Percentiles rank a stretch among this genome's conserved stretches.
These are phyloP conservation scores for Colletotrichum somersetense DNA, from an alignment of 2,329 filamentous ascomycete species.

Conservation along the genomic window DNA sequence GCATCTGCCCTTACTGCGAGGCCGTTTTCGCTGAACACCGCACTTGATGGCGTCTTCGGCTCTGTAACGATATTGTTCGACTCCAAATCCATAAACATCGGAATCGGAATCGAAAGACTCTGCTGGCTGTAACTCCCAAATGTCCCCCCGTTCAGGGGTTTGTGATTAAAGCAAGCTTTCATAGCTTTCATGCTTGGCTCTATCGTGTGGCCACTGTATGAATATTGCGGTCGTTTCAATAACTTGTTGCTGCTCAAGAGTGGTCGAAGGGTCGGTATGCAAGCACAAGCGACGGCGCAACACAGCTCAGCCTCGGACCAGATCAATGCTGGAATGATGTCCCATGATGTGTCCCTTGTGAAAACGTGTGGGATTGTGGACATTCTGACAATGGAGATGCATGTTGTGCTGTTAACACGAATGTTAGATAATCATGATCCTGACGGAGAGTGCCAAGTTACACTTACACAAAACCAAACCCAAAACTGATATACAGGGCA, in stretches of 20 bases:
- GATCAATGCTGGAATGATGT: slow-evolving; percentile 25
- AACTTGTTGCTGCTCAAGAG: slow-evolving; percentile 1
- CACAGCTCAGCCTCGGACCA: slow-evolving; percentile 34
- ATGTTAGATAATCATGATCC: neutral
- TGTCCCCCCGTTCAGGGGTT: slow-evolving; percentile 16
- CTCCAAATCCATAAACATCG: neutral
- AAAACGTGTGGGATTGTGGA: slow-evolving; percentile 19
- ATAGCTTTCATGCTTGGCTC: neutral
- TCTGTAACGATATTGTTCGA: neutral
- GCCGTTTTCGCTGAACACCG: neutral
- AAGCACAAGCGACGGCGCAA: slow-evolving; percentile 32
- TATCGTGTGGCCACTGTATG: neutral
- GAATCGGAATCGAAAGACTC: slow-evolving; percentile 14
- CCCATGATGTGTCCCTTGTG: slow-evolving; percentile 28
- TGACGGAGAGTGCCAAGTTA: too few species aligned
- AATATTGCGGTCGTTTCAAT: neutral
- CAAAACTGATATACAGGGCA: slow-evolving; percentile 29
- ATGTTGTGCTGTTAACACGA: slow-evolving; percentile 22
- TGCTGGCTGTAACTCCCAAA: slow-evolving; percentile 31
- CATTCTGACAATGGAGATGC: slow-evolving; percentile 32
- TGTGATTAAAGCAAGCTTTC: neutral
- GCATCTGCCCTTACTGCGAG: neutral
- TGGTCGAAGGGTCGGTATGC: slow-evolving; percentile 37
- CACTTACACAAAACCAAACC: slow-evolving; percentile 37
- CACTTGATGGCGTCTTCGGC: slow-evolving; percentile 4